Conservation (phyloP, 2,329 filamentous ascomycete genomes). For the Pseudopithomyces chartarum region DNA sequence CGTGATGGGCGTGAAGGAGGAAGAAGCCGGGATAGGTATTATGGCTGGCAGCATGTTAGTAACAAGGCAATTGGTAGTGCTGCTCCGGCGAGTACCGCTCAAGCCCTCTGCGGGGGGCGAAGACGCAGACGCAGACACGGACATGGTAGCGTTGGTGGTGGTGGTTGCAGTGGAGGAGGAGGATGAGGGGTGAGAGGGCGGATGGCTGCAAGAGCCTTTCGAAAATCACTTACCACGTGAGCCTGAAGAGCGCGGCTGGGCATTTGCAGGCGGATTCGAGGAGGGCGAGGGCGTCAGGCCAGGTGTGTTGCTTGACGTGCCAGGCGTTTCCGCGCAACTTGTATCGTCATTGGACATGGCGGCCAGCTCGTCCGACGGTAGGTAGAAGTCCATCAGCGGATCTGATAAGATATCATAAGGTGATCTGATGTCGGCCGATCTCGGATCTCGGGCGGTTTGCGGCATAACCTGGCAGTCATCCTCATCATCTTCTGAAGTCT, state of each 20-base stretch:
- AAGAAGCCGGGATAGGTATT: conserved; percentile 9
- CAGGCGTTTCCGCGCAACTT: background rate
- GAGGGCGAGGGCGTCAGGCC: conserved; percentile 10
- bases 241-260: conserved; percentile 13
- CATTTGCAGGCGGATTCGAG: background rate
- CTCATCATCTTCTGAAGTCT: background rate
- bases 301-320: conserved; percentile 4
- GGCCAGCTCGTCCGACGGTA: conserved; percentile 10
- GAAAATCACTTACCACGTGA: conserved; percentile 19
- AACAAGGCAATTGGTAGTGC: background rate
- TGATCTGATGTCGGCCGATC: conserved; percentile 20
- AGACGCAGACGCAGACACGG: background rate
- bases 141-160: background rate
- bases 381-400: conserved; percentile 21
- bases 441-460: conserved; percentile 5
- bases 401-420: conserved; percentile 31
- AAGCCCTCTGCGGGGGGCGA: background rate
- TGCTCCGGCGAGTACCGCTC: background rate
- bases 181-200: no score
- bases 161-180: background rate
- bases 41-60: conserved; percentile 11
- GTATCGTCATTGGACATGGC: conserved; percentile 26
- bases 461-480: background rate
- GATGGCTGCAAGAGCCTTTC: no score
- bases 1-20: conserved; percentile 23